Conservation (phyloP, 2,329 filamentous ascomycete genomes). For the Claviceps purpurea region DNA sequence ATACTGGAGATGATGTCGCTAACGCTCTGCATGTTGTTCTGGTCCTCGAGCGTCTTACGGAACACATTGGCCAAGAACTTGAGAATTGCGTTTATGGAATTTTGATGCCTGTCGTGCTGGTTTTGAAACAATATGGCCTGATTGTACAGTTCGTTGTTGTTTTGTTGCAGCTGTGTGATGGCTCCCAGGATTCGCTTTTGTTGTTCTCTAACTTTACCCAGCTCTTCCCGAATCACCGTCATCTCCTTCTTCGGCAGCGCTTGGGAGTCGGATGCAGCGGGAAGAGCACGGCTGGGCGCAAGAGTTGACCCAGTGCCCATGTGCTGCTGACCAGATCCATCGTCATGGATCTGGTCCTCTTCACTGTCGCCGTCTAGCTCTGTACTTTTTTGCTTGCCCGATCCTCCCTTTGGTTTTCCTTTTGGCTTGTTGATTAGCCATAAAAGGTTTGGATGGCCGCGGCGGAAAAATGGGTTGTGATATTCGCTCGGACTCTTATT, state of each 20-base stretch:
- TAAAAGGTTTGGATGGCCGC: slow-evolving; percentile 78
- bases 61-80: slow-evolving; percentile 96
- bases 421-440: slow-evolving; percentile 97
- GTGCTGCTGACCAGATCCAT: slow-evolving; percentile 22
- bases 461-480: slow-evolving; percentile 90
- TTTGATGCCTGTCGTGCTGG: slow-evolving; percentile 91
- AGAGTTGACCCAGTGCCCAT: slow-evolving; percentile 10
- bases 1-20: slow-evolving; percentile 72
- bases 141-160: slow-evolving; percentile 78
- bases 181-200: slow-evolving; percentile 76
- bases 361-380: slow-evolving; percentile 36
- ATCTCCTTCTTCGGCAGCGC: slow-evolving; percentile 59
- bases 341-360: slow-evolving; percentile 49
- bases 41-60: slow-evolving; percentile 76
- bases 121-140: slow-evolving; percentile 83
- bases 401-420: slow-evolving; percentile 48
- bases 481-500: slow-evolving; percentile 98
- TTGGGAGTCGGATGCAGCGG: slow-evolving; percentile 29
- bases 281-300: slow-evolving; percentile 19
- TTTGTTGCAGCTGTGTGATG: slow-evolving; percentile 65
- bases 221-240: slow-evolving; percentile 61
- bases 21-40: slow-evolving; percentile 56
- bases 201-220: slow-evolving; percentile 70
- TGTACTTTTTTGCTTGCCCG: slow-evolving; percentile 33
- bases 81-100: slow-evolving; percentile 96